Evolutionary conservation across 805 yeast genomes (phyloP).

Genomic region (Candida chilensis): DNA sequence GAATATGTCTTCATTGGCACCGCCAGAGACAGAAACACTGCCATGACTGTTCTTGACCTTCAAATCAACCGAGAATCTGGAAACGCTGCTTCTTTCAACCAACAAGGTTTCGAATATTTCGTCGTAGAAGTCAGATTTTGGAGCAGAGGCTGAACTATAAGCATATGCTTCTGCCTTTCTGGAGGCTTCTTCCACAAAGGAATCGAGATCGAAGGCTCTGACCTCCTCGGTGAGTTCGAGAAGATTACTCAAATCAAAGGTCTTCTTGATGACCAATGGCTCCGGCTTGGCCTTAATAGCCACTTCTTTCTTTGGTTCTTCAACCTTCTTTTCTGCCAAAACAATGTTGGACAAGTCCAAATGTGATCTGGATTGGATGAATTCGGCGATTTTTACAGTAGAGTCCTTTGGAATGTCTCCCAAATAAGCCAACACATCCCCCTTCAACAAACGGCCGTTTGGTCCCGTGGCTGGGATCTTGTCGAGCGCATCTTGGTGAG

Average conservation of each 20-base stretch:
- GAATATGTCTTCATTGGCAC: slow-evolving; percentile 5
- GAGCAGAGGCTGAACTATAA: slow-evolving; percentile 21
- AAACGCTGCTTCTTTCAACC: slow-evolving; percentile 30
- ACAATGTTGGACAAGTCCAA: slow-evolving; percentile 69
- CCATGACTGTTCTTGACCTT: slow-evolving; percentile 9
- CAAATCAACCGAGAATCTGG: slow-evolving; percentile 31
- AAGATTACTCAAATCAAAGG: slow-evolving; percentile 15
- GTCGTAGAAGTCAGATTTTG: slow-evolving; percentile 41
- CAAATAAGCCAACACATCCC: slow-evolving; percentile 80
- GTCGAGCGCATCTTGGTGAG: slow-evolving; percentile 58
- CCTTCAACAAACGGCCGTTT: slow-evolving; percentile 77
- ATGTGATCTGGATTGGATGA: slow-evolving; percentile 45
- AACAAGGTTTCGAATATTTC: slow-evolving; percentile 51
- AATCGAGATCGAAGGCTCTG: slow-evolving; percentile 15
- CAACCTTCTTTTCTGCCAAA: slow-evolving; percentile 10
- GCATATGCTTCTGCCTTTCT: slow-evolving; percentile 34
- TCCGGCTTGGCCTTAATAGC: slow-evolving; percentile 12
- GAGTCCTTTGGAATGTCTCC: slow-evolving; percentile 61
- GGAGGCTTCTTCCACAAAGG: slow-evolving; percentile 33
- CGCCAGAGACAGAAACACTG: too few species aligned
- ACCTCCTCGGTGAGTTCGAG: slow-evolving; percentile 17
- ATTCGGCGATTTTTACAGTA: slow-evolving; percentile 43
- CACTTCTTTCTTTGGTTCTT: slow-evolving; percentile 14
- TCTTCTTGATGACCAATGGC: slow-evolving; percentile 18
- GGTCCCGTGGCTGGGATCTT: slow-evolving; percentile 85